Evolutionary conservation across 1,284 basidiomycete genomes (phyloP), one percentile per base, ranked within the genome.

Genomic region (Apiotrichum sp.): DNA sequence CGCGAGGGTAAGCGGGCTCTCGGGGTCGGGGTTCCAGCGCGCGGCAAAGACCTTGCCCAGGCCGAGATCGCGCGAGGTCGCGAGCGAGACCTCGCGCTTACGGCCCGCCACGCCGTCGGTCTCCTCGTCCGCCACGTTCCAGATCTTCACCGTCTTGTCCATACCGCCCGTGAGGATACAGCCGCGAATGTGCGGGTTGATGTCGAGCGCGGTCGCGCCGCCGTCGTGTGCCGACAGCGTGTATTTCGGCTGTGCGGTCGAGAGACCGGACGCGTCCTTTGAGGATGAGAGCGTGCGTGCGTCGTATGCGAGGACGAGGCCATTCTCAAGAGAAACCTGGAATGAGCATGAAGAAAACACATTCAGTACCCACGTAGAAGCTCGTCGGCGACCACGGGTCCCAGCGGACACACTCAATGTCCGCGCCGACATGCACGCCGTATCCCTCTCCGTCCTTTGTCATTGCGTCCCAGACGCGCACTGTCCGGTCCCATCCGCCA

Each of bases 1-100:
- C 1, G 93, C 95, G 46, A 99, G 74, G 1, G 91, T 96, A 52
- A 98, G 84, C 0, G 93, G 88, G 67, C 96, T 89, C 40, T 72
- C 71, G 11, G 68, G 57, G 72, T 98, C 92, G 0, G 96, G 95
- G 29, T 89, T 93, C 80, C 89, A 98, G 3, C 83, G 80, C 0
- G 87, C 82, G 1, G 92, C 87, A 76, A 98, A 98, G 16, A 98
- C 87, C 79, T 96, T 96, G 74, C 95, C 95, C 50, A 97, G 84
- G 44, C 91, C 93, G n/a, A 99, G 80, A 75, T 99, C 93, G 59
- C 93, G 78, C 10, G 86, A 87, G 0, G 87, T 87, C 5, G 93
- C 92, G 63, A 98, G 80, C 72, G 86, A 92, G 69, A 98, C 89
- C 56, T 85, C 84, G 50, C 84, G 80, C 77, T 87, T 87, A 38